Conservation (phyloP, 2,329 filamentous ascomycete species). For the Daldinia sp. region DNA sequence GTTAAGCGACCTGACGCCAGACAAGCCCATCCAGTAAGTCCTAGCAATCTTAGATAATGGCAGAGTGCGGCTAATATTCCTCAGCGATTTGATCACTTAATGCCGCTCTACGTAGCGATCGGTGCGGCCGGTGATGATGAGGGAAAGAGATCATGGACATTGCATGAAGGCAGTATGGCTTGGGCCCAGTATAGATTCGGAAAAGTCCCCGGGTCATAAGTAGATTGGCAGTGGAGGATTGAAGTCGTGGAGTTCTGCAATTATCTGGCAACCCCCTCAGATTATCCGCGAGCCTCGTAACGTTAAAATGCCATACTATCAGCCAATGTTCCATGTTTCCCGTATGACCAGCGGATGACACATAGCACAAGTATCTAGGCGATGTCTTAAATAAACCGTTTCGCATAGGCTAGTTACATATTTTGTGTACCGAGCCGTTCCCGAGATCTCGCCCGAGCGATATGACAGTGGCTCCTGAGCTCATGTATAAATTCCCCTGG, state of each 20-base stretch:
- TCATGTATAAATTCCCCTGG: background rate
- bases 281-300: no score
- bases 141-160: slow-evolving; percentile 55
- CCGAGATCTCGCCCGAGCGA: background rate
- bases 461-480: background rate
- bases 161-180: slow-evolving; percentile 55
- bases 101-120: slow-evolving; percentile 58
- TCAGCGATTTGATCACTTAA: slow-evolving; percentile 57
- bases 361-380: background rate
- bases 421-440: background rate
- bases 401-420: slow-evolving; percentile 2
- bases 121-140: slow-evolving; percentile 55
- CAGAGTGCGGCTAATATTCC: slow-evolving; percentile 4
- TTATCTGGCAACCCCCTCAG: no score
- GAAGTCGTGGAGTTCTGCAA: no score
- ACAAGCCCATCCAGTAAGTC: slow-evolving; percentile 55
- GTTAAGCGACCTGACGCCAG: slow-evolving; percentile 55
- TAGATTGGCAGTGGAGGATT: background rate
- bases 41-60: background rate
- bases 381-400: no score
- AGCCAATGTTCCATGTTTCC: no score
- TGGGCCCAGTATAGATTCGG: slow-evolving; percentile 60
- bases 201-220: slow-evolving; percentile 40
- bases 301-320: no score
- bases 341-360: background rate